Evolutionary conservation across 495 filamentous ascomycete species (phyloP), one percentile per base, ranked within the genome.

Genomic region (Xylaria cubensis): DNA sequence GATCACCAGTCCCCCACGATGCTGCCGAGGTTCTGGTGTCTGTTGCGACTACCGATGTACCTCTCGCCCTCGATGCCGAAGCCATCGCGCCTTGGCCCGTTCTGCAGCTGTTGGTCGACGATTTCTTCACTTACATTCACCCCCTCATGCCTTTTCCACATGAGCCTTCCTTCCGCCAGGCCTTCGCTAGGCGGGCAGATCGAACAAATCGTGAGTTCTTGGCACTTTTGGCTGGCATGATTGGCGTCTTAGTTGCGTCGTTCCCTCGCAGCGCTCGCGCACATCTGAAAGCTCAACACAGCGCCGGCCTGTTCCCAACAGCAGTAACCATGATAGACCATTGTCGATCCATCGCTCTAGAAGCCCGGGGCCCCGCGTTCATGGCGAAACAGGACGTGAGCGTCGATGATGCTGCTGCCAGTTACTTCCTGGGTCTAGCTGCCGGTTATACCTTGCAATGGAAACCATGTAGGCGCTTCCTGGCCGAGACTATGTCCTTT

Each of bases 121-220:
- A 97, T 82, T 97, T 93, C 82, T 97, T 97, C 77, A 94, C 90
- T 9, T 95, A 94, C 78, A 94, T 97, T 67, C 92, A 97, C 76
- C 94, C 94, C 1, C 83, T 97, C n/a, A 86, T 90, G 42, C 94
- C 94, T 0, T 88, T 97, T 62, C 94, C 94, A 0, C 94, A 97
- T 79, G 93, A 97, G 72, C 92, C 92, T 0, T 90, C 91, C n/a
- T 97, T 97, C 74, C 88, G 93, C 42, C 86, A 87, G 67, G 90
- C 91, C 4, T 91, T 95, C 75, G 83, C 85, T 17, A 86, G 83
- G 48, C 86, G 93, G 48, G 90, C 94, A 74, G 93, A 97, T 79
- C 79, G 88, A 39, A 88, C 82, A 7, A 92, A 90, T 74, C 83
- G 84, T 17, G 87, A 86, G 4, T 97, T 96, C 75, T 80, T 97